phyloP scores from a whole-genome alignment of 106 monocot species.

The Ottelia alismoides region DNA sequence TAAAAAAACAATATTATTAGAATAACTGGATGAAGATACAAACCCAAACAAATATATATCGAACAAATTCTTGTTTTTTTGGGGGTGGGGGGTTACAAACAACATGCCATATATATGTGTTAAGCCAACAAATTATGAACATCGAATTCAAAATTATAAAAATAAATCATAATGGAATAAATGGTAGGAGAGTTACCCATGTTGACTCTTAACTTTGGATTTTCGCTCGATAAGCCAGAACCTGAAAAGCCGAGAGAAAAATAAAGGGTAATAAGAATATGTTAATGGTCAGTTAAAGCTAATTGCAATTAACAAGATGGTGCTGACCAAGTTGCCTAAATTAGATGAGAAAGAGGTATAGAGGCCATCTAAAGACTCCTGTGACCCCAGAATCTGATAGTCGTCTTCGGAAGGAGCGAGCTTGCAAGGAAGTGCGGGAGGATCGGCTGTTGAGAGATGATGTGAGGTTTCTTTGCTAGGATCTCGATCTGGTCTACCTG shows the following conservation, averaged over 20 bases:
- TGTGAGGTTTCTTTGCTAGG: constrained; percentile 24
- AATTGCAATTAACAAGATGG: not conserved
- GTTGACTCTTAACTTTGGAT: too few relatives aligned
- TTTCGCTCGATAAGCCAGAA: constrained; percentile 13
- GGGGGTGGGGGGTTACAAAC: too few relatives aligned
- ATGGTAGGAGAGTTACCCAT: too few relatives aligned
- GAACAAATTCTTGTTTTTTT: too few relatives aligned
- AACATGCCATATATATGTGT: too few relatives aligned
- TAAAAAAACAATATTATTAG: too few relatives aligned
- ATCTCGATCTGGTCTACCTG: constrained; percentile 50
- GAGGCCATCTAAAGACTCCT: constrained; percentile 50
- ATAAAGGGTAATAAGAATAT: not conserved
- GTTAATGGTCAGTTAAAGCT: not conserved
- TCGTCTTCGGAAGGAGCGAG: constrained; percentile 12
- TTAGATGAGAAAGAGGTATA: constrained; percentile 17
- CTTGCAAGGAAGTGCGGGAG: not conserved
- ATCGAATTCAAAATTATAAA: too few relatives aligned
- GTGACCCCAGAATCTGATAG: constrained; percentile 24
- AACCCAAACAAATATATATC: too few relatives aligned
- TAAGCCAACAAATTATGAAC: too few relatives aligned
- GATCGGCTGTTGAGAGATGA: constrained; percentile 3
- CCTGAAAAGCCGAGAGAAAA: constrained; percentile 7
- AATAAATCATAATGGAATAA: too few relatives aligned
- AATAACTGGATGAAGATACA: too few relatives aligned
- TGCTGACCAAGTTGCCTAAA: constrained; percentile 59